Conservation (phyloP, 1,139 yeast species). For the Geotrichum europaeum region DNA sequence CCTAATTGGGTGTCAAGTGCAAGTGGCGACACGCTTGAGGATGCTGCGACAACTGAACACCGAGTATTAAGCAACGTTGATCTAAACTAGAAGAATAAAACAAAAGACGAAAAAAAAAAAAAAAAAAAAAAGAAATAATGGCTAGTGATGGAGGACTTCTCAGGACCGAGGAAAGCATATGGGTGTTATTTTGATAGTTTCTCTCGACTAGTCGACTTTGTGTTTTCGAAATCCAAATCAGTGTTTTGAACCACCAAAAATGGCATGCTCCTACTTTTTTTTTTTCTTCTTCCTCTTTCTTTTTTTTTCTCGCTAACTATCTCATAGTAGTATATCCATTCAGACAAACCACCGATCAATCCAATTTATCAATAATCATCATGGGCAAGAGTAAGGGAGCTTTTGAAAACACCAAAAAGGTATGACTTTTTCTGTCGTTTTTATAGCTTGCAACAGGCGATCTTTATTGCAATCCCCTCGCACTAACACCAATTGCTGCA, state of each 20-base stretch:
- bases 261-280: neutral
- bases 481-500: neutral
- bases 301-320: neutral
- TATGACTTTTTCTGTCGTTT: slow-evolving; percentile 7
- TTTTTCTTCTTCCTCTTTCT: neutral
- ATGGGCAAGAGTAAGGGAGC: slow-evolving; percentile 53
- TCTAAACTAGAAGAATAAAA: neutral
- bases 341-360: neutral
- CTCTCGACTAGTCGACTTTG: neutral
- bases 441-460: neutral
- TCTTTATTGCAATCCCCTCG: neutral
- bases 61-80: neutral
- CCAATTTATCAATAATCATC: slow-evolving; percentile 2
- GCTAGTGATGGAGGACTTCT: neutral
- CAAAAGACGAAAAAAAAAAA: neutral
- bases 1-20: neutral
- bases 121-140: neutral
- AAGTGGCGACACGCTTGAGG: neutral
- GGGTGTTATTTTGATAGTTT: neutral
- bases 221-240: neutral
- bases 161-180: neutral
- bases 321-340: neutral
- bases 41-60: no score
- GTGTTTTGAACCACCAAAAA: neutral
- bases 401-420: slow-evolving; percentile 54